These are phyloP conservation scores for Prunus mume DNA, from an alignment of 306 rosid genomes.

Conservation along the genomic window DNA sequence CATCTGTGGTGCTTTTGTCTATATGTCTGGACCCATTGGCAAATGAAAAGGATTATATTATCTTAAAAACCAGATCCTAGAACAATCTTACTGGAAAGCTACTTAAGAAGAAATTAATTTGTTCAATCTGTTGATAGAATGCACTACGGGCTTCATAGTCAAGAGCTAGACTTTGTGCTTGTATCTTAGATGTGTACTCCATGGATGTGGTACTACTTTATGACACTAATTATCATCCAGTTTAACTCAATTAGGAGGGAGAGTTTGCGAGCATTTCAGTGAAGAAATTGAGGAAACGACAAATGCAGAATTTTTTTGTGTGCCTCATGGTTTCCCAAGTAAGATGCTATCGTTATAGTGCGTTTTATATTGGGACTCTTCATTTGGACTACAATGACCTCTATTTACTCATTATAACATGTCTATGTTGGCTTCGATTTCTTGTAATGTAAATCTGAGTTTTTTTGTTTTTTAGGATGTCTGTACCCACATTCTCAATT, in stretches of 20 bases:
- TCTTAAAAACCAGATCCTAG: neutral
- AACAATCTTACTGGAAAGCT: neutral
- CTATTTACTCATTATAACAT: neutral
- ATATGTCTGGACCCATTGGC: neutral
- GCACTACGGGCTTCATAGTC: neutral
- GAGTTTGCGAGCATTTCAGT: slow-evolving; percentile 63
- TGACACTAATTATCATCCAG: slow-evolving; percentile 20
- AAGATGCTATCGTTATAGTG: neutral
- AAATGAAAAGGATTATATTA: neutral
- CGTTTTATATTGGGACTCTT: neutral
- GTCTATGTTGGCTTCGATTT: neutral
- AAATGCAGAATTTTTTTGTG: slow-evolving; percentile 84
- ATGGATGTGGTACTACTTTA: slow-evolving; percentile 5
- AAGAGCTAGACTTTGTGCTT: neutral
- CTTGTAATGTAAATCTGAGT: neutral
- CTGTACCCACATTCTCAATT: neutral
- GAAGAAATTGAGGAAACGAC: slow-evolving; percentile 79
- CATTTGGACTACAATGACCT: neutral
- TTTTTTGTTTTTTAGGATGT: neutral
- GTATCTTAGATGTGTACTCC: neutral
- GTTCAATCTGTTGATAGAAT: neutral
- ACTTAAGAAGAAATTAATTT: neutral
- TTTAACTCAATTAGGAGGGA: slow-evolving; percentile 63
- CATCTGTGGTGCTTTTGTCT: neutral
- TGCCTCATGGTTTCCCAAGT: slow-evolving; percentile 96